Percentiles rank a stretch among this genome's conserved stretches.
Conservation (phyloP, 1,284 basidiomycete species). For the Cutaneotrichosporon mucoides region DNA sequence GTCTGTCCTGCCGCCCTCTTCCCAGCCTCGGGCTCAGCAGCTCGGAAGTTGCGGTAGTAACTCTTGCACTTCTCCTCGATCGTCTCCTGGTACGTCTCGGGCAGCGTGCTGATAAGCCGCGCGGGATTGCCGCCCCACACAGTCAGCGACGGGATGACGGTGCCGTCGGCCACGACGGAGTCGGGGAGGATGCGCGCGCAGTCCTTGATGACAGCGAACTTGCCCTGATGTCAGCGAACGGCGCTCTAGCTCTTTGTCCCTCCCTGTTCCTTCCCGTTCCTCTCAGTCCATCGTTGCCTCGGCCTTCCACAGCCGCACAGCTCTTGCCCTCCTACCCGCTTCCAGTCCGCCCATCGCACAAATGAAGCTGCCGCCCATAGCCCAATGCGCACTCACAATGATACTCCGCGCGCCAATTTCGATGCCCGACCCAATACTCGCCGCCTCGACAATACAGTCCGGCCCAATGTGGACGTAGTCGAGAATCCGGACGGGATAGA, state of each 20-base stretch:
- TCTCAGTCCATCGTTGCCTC: too few relatives aligned
- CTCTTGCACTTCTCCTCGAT: slow-evolving; percentile 73
- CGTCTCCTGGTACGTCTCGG: slow-evolving; percentile 82
- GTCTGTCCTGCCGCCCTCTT: too few relatives aligned
- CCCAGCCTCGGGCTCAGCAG: slow-evolving; percentile 14
- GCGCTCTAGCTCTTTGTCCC: too few relatives aligned
- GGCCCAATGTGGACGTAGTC: slow-evolving; percentile 92
- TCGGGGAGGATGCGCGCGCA: slow-evolving; percentile 73
- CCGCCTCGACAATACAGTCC: slow-evolving; percentile 84
- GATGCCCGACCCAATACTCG: slow-evolving; percentile 87
- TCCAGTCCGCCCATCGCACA: too few relatives aligned
- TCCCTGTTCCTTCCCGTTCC: too few relatives aligned
- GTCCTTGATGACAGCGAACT: slow-evolving; percentile 95
- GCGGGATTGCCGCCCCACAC: slow-evolving; percentile 87
- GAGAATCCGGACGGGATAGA: slow-evolving; percentile 95
- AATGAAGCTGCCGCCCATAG: too few relatives aligned
- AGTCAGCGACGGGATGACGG: slow-evolving; percentile 83
- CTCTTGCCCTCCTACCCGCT: too few relatives aligned
- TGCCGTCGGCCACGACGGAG: slow-evolving; percentile 84
- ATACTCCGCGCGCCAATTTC: slow-evolving; percentile 94
- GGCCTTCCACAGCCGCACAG: too few relatives aligned
- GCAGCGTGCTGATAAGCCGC: slow-evolving; percentile 72
- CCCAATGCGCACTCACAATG: slow-evolving; percentile 59
- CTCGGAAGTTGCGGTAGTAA: slow-evolving; percentile 64
- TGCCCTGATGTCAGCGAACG: slow-evolving; percentile 60